Percentiles rank a stretch among this genome's conserved stretches.
Conservation (phyloP, 345 rosid genomes). For the Lumnitzera littorea region DNA sequence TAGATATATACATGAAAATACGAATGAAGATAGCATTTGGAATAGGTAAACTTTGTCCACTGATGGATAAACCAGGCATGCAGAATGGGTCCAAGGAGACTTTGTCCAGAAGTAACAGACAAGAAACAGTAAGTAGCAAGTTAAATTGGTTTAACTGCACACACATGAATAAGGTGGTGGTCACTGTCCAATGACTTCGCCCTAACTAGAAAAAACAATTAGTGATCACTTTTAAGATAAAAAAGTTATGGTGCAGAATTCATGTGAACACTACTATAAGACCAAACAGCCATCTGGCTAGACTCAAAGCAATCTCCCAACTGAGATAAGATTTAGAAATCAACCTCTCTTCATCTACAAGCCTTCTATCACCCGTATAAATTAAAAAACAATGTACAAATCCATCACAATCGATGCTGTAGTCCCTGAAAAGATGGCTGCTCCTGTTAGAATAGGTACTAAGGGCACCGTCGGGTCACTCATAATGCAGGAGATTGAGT, state of each 20-base stretch:
- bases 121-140: constrained; percentile 18
- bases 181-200: constrained; percentile 8
- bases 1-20: too few relatives aligned
- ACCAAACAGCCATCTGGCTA: constrained; percentile 12
- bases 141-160: constrained; percentile 29
- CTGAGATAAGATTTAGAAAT: constrained; percentile 14
- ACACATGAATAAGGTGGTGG: constrained; percentile 39
- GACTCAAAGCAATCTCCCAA: constrained; percentile 18
- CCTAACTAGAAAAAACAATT: constrained; percentile 11
- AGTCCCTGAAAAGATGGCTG: constrained; percentile 19
- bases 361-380: constrained; percentile 15
- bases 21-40: too few relatives aligned
- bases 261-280: constrained; percentile 23
- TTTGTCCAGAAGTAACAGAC: constrained; percentile 5
- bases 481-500: constrained; percentile 46
- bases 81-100: too few relatives aligned
- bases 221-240: constrained; percentile 19
- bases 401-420: constrained; percentile 12
- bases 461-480: constrained; percentile 52
- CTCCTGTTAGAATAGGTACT: constrained; percentile 51
- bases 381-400: constrained; percentile 20
- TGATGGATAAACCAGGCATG: too few relatives aligned
- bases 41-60: too few relatives aligned
- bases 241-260: constrained; percentile 34
- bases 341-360: constrained; percentile 18